Evolutionary conservation across 1,284 basidiomycete genomes (phyloP), one percentile per base, ranked within the genome.

Genomic region (Apiotrichum porosum): DNA sequence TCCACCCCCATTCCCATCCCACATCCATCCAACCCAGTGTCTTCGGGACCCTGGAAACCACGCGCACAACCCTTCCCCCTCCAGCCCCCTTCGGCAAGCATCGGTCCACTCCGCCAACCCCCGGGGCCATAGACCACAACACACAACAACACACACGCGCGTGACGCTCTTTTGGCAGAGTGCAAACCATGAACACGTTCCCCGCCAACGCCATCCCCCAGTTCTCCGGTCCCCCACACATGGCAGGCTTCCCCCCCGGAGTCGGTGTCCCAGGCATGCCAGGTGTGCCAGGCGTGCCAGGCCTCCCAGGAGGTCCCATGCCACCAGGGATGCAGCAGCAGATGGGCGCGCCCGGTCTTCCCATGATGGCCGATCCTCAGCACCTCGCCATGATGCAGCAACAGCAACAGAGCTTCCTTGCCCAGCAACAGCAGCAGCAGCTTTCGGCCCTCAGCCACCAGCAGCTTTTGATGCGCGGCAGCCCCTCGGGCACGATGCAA

Each of bases 311-410:
- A 28, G 26, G 26, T 6, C 26, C 6, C 26, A 19, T 43, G 18
- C 49, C 39, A 12, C 26, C 26, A 28, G 44, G 39, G 4, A 34
- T 37, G 38, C 47, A 26, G 9, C 44, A 32, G 34, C 18, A 18
- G 23, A 42, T 38, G 45, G 32, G n/a, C n/a, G n/a, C 38, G 6
- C 30, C 18, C 19, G 41, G 44, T 6, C 35, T 39, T 31, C 44
- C 40, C 21, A 46, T 51, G 40, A 37, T 41, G 38, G 38, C 28
- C n/a, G 40, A 49, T 14, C 32, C 31, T 17, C 36, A 23, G 39
- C 28, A 57, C 26, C 48, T 57, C 35, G 51, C 53, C 18, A 43
- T 54, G 43, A 28, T 57, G 26, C 51, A 52, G 33, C 52, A 54
- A 44, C 57, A 58, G 31, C 42, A 51, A 18, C 58, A 55, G 34